Evolutionary conservation across 2,329 filamentous ascomycete species (phyloP), one percentile per base, ranked within the genome.

Genomic region (Apiospora aurea): DNA sequence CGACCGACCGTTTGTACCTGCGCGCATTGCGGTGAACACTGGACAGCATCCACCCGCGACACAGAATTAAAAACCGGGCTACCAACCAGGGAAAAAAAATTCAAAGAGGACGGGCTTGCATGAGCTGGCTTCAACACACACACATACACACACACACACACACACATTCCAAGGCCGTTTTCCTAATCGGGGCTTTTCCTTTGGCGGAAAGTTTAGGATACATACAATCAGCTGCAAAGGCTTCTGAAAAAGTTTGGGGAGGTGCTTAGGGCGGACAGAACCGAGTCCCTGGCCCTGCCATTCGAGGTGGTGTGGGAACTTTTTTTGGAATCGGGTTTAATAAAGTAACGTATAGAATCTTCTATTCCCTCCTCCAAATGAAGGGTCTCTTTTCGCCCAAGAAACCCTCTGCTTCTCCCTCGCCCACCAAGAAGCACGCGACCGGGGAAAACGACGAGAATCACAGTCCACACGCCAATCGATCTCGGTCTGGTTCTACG

Each of bases 331-430:
- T 68, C 66, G 66, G 44, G 16, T 69, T 49, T 29, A 49, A 69
- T 49, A 69, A 49, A 69, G 44, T 49, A 49, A 69, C 44, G 44
- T 49, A 47, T 69, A 49, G 67, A 69, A 69, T 43, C 68, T 69
- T 43, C 68, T 57, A 57, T 51, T 44, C 26, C 68, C 47, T 41
- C 46, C 64, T 67, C 75, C 77, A 76, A 80, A 80, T 80, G 79
- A 81, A 80, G 79, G 75, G 76, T 74, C 72, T 81, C 73, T 81
- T 81, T 78, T 79, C 77, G 73, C 75, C 78, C 21, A 80, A 80
- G 78, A 81, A 80, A 75, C 69, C 47, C 47, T 51, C 47, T 49
- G 44, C 67, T 69, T 69, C 67, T 29, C 69, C 72, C 34, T 71
- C 72, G 46, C 76, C 76, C 29, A 75, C 77, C 67, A 80, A 78